A percentile compares a stretch with the other conserved stretches of the same genome.
Conservation (phyloP, 2,329 filamentous ascomycete genomes). For the Lecanicillium sp. region DNA sequence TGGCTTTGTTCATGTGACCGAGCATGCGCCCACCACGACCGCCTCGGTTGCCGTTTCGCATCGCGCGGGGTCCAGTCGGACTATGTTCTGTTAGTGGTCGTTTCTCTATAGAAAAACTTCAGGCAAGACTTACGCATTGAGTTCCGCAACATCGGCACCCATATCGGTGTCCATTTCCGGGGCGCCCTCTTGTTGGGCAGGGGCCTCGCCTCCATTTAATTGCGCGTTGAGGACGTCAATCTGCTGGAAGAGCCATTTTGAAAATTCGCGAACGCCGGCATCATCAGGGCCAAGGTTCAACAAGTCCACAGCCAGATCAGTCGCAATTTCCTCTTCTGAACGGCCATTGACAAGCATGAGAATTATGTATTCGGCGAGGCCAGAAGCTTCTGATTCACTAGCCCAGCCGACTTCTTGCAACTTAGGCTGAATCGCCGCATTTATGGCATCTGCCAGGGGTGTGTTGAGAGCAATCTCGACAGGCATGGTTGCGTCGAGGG, state of each 20-base stretch:
- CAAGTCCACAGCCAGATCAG: conserved; percentile 81
- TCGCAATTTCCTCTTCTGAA: conserved; percentile 79
- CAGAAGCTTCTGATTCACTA: conserved; percentile 66
- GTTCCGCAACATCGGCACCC: conserved; percentile 46
- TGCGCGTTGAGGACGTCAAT: conserved; percentile 60
- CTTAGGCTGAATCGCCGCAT: conserved; percentile 78
- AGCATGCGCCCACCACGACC: conserved; percentile 74
- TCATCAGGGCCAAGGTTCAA: conserved; percentile 77
- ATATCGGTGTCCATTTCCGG: conserved; percentile 63
- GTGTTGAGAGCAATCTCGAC: conserved; percentile 70
- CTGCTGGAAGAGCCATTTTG: conserved; percentile 88
- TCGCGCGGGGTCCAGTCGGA: conserved; percentile 88
- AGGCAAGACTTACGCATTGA: conserved; percentile 48
- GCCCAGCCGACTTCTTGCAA: conserved; percentile 91
- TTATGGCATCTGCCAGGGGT: conserved; percentile 77
- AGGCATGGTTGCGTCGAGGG: conserved; percentile 50
- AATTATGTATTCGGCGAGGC: conserved; percentile 91
- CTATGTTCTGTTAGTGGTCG: conserved; percentile 44
- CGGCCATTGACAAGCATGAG: conserved; percentile 96
- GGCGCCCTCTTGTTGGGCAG: conserved; percentile 19
- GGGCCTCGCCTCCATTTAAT: conserved; percentile 40
- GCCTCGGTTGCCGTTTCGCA: conserved; percentile 60
- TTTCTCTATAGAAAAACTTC: background rate
- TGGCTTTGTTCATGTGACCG: conserved; percentile 72
- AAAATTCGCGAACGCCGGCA: conserved; percentile 72